Base-by-base conservation (phyloP, 2,329 filamentous ascomycete genomes). In the Phoma sp. region DNA sequence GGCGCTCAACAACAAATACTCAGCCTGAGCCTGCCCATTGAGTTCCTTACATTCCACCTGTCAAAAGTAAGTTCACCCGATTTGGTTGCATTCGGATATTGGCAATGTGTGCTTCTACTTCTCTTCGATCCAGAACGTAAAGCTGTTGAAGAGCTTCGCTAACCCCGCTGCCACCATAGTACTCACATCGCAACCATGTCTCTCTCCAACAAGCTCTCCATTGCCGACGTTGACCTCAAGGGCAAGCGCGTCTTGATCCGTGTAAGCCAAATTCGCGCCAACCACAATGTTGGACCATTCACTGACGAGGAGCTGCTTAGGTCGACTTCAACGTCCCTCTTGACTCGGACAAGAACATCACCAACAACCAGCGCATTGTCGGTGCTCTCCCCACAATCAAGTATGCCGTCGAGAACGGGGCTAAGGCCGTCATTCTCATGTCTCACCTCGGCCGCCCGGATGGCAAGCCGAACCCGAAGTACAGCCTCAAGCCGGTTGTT, bases 251-350 rank as follows among this genome's bases (percentile, higher is more conserved):
- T 98, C 79, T 85, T 99, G 72, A 97, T 99, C 78, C 90, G 95
- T 74, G 95, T 96, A 85, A 78, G 90, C 82, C 58, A 48, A 23
- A 24, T 18, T 9, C 10, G 23, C 22, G 5, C 4, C 10, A 13
- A 3, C 39, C 42, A 32, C 33, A 40, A 43, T 48, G 47, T 33
- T n/a, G 29, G 23, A 29, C 14, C 47, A 11, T 23, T 6, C 30
- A 40, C 62, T 67, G 48, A 69, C 11, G 7, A 27, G 24, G 3
- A n/a, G 18, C 29, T 47, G 33, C 30, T 33, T 71, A 96, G 93
- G 93, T 99, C 78, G 95, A 99, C 86, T 99, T 99, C 88, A 99
- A 99, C 80, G 96, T 99, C 53, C 95, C 95, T 62, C 91, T 99
- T 73, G 92, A 99, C 76, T 86, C 83, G 67, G 83, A 95, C 76